These are phyloP conservation scores for Neodidymelliopsis sp. DNA, from an alignment of 2,329 filamentous ascomycete genomes.

Conservation along the genomic window DNA sequence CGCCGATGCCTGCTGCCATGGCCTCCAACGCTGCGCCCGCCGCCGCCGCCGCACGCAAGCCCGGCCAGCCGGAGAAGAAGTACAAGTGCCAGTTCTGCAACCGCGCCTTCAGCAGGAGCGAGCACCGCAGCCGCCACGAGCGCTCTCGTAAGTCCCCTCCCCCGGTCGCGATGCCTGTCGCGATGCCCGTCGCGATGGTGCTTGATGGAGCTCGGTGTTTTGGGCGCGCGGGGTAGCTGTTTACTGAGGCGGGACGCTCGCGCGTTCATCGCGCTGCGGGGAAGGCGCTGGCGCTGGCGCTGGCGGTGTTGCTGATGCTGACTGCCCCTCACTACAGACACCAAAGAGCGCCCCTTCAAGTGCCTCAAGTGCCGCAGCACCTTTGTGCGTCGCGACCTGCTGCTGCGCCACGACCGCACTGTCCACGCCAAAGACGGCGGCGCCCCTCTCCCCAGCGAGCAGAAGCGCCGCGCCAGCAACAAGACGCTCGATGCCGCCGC, in stretches of 20 bases:
- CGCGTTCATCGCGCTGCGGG: conserved; percentile 46
- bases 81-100: conserved; percentile 99
- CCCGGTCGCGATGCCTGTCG: conserved; percentile 13
- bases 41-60: conserved; percentile 74
- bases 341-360: conserved; percentile 98
- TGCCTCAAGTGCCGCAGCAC: conserved; percentile 98
- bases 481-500: conserved; percentile 67
- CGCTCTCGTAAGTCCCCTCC: conserved; percentile 83
- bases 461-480: conserved; percentile 79
- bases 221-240: conserved; percentile 37
- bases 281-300: conserved; percentile 29
- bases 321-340: conserved; percentile 69
- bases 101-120: conserved; percentile 94
- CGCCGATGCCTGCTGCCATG: conserved; percentile 70
- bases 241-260: conserved; percentile 44
- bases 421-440: conserved; percentile 98
- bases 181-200: conserved; percentile 13
- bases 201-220: conserved; percentile 35
- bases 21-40: conserved; percentile 72
- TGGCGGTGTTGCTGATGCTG: conserved; percentile 33
- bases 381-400: conserved; percentile 94
- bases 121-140: conserved; percentile 96
- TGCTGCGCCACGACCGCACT: conserved; percentile 95
- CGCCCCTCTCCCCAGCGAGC: conserved; percentile 90
- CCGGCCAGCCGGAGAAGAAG: conserved; percentile 86